phyloP scores from a whole-genome alignment of 1,284 basidiomycete genomes.

The Waitea zeae region DNA sequence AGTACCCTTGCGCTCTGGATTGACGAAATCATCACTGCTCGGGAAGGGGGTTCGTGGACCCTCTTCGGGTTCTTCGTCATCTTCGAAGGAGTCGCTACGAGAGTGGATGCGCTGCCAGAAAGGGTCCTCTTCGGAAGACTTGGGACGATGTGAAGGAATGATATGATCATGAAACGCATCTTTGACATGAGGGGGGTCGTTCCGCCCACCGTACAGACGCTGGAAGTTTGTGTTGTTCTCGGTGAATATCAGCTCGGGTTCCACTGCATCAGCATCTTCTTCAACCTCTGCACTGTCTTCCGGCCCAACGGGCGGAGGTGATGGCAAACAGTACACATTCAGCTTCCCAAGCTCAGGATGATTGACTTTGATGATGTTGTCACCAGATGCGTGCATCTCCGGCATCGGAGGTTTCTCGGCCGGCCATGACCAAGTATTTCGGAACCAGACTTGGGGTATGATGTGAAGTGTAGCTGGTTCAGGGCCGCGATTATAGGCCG shows the following conservation, averaged over 20 bases:
- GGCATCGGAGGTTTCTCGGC: conserved; percentile 71
- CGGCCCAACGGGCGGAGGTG: conserved; percentile 54
- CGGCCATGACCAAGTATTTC: conserved; percentile 96
- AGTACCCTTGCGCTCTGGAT: conserved; percentile 78
- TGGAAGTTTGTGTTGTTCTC: conserved; percentile 96
- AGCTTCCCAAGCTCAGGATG: conserved; percentile 63
- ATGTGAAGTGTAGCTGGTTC: conserved; percentile 92
- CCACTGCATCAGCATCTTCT: conserved; percentile 38
- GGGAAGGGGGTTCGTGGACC: conserved; percentile 42
- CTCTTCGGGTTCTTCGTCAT: conserved; percentile 16
- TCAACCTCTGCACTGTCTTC: conserved; percentile 36
- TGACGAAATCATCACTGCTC: conserved; percentile 46
- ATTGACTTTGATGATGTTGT: conserved; percentile 52
- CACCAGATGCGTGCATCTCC: conserved; percentile 37
- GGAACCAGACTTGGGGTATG: conserved; percentile 92
- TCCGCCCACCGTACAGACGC: conserved; percentile 79
- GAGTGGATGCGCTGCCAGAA: conserved; percentile 32
- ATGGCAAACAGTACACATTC: conserved; percentile 81
- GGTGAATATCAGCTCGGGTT: conserved; percentile 79
- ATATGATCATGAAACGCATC: conserved; percentile 99
- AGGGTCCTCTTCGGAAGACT: conserved; percentile 14
- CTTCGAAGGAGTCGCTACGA: conserved; percentile 22
- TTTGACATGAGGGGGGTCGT: conserved; percentile 76
- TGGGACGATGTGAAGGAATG: conserved; percentile 68
- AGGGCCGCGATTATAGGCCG: conserved; percentile 91